Percentiles rank a stretch among this genome's conserved stretches.
Evolutionary conservation across 2,329 filamentous ascomycete species (phyloP).

Genomic region (Stachybotrys echinatus): DNA sequence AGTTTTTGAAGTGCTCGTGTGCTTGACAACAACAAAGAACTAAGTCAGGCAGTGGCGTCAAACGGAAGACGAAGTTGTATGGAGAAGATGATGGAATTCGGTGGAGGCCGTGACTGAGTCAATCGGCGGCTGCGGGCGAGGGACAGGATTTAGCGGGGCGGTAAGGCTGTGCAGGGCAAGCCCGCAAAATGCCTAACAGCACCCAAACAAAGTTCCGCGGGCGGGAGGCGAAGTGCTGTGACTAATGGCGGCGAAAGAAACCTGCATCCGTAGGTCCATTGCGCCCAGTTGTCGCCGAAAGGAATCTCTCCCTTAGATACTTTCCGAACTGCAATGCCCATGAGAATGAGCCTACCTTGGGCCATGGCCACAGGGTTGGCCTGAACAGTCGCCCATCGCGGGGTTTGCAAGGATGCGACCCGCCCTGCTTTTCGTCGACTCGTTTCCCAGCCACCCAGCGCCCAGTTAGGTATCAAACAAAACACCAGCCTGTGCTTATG

Average conservation of each 20-base stretch:
- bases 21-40: constrained; percentile 9
- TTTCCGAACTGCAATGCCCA: too few relatives aligned
- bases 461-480: not conserved
- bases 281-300: too few relatives aligned
- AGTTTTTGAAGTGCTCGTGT: constrained; percentile 10
- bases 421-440: not conserved
- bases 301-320: too few relatives aligned
- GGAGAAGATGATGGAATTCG: constrained; percentile 22
- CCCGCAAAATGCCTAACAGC: not conserved
- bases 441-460: not conserved
- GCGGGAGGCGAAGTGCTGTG: not conserved
- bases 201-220: not conserved
- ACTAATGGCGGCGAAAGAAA: not conserved
- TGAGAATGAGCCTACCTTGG: too few relatives aligned
- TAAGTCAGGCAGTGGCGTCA: constrained; percentile 13
- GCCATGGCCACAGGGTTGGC: too few relatives aligned
- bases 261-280: too few relatives aligned
- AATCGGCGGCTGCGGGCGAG: constrained; percentile 27
- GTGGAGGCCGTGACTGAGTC: constrained; percentile 26
- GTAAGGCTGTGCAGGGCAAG: constrained; percentile 7
- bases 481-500: not conserved
- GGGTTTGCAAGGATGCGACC: not conserved
- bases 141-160: constrained; percentile 13
- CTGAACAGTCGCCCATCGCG: too few relatives aligned
- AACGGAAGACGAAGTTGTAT: constrained; percentile 19